Percentiles rank a stretch among this genome's conserved stretches.
These are phyloP conservation scores for Botrytis cinerea DNA, from an alignment of 2,329 filamentous ascomycete species.

Conservation along the genomic window DNA sequence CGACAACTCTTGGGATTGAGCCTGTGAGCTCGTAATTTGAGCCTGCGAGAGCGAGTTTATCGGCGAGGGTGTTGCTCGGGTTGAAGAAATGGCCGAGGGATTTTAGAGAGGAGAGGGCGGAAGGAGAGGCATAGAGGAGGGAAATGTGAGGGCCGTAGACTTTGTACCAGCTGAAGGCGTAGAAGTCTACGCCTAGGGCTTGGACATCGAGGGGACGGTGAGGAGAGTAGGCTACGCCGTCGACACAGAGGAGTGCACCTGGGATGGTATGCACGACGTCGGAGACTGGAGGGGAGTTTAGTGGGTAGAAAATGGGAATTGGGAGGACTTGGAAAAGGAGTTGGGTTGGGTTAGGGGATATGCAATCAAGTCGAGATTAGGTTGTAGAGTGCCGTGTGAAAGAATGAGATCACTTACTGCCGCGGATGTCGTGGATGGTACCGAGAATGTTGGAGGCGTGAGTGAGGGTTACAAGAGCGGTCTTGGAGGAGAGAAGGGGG, in stretches of 20 bases:
- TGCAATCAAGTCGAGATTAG: too few species aligned
- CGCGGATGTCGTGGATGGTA: slow-evolving; percentile 64
- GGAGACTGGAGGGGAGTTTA: slow-evolving; percentile 46
- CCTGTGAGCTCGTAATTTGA: slow-evolving; percentile 71
- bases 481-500: slow-evolving; percentile 60
- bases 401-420: slow-evolving; percentile 27
- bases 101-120: slow-evolving; percentile 56
- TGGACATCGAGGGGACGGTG: slow-evolving; percentile 70
- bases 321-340: background rate
- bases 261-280: slow-evolving; percentile 51
- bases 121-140: slow-evolving; percentile 64
- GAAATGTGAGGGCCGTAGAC: slow-evolving; percentile 77
- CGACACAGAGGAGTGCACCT: slow-evolving; percentile 66
- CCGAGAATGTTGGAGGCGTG: slow-evolving; percentile 75
- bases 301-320: background rate
- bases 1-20: slow-evolving; percentile 59
- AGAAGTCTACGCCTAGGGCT: slow-evolving; percentile 71
- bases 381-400: background rate
- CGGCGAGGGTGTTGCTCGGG: slow-evolving; percentile 55
- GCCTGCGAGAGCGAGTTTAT: slow-evolving; percentile 69
- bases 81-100: slow-evolving; percentile 72
- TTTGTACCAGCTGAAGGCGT: slow-evolving; percentile 82
- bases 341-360: background rate
- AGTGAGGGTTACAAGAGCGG: slow-evolving; percentile 70
- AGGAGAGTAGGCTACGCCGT: slow-evolving; percentile 76